Percentiles rank a stretch among this genome's conserved stretches.
phyloP scores from a whole-genome alignment of 2,329 filamentous ascomycete species.

The Colletotrichum liriopes region DNA sequence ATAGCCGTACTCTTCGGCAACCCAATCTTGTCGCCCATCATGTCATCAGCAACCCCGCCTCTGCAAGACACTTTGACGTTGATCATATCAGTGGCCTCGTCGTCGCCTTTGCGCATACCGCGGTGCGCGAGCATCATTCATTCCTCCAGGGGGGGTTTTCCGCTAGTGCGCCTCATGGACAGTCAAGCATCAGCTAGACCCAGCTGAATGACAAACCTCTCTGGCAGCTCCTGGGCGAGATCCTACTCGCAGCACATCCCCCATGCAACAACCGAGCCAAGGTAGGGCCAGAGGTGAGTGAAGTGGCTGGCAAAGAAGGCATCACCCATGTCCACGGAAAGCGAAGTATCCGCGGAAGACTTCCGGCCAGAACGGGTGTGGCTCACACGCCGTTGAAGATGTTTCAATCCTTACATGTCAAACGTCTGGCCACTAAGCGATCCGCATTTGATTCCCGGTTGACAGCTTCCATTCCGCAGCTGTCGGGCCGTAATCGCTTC shows the following conservation, averaged over 20 bases:
- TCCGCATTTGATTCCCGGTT: conserved; percentile 37
- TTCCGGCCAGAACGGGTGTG: conserved; percentile 28
- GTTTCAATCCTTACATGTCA: conserved; percentile 38
- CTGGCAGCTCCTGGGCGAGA: background rate
- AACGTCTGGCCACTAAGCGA: conserved; percentile 15
- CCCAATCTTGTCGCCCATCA: conserved; percentile 21
- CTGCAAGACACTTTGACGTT: conserved; percentile 8
- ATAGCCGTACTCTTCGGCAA: conserved; percentile 12
- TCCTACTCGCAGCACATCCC: conserved; percentile 9
- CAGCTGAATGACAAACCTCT: background rate
- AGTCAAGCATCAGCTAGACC: background rate
- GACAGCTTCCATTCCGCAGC: conserved; percentile 25
- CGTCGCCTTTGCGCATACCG: background rate
- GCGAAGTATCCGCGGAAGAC: conserved; percentile 23
- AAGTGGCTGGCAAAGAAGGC: background rate
- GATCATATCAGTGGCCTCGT: conserved; percentile 17
- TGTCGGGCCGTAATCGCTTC: conserved; percentile 1
- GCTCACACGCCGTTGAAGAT: conserved; percentile 26
- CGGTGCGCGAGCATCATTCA: background rate
- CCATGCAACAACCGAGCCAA: conserved; percentile 14
- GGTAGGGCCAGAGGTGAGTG: background rate
- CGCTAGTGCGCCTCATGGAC: conserved; percentile 1
- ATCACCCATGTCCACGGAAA: conserved; percentile 23
- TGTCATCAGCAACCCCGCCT: conserved; percentile 18
- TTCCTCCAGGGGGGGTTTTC: background rate